Base-by-base conservation (phyloP, 495 filamentous ascomycete genomes). In the Diplogelasinospora grovesii region DNA sequence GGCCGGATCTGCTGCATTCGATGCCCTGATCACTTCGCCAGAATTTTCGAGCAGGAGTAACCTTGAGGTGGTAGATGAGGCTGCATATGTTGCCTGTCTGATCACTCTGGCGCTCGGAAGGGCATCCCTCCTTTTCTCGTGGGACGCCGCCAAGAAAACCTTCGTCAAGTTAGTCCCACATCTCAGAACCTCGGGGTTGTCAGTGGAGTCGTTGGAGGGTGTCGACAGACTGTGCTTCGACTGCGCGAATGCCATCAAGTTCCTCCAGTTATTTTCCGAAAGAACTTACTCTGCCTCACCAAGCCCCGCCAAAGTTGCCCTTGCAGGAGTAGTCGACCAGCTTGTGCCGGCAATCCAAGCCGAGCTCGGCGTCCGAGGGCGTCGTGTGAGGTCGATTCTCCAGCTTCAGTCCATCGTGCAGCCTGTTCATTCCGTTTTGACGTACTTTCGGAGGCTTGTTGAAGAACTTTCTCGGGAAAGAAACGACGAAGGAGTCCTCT, bases 121-220 rank as follows among this genome's bases (percentile, higher is more conserved):
- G 61, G 82, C 78, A 35, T 95, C 90, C 0, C 59, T 83, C 8
- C 74, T 95, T 33, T 96, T 93, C 59, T 56, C 56, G 1, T 95
- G 81, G 67, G 69, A 86, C 39, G 53, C 69, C 21, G 54, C 65
- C 18, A 74, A 69, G 22, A 60, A 60, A 36, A 58, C 60, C 6
- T 95, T 95, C 50, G 59, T 61, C 24, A 78, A 72, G 23, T 63
- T 65, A 6, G 49, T 78, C 6, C 50, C 71, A 3, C 56, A 74
- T 33, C 57, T 82, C 15, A 74, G 79, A 21, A 73, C 85, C 8
- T 84, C 85, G 1, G 89, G 90, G 2, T 69, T 80, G 37, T 89
- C 83, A 29, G 52, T 68, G 2, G 45, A 66, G 21, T 60, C 75
- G 2, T 59, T 88, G 2, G 62, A 77, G 32, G 68, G 70, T 21